Evolutionary conservation across 352 stramenopile species (phyloP), one percentile per base, ranked within the genome.

Genomic region (Phytophthora multivora): DNA sequence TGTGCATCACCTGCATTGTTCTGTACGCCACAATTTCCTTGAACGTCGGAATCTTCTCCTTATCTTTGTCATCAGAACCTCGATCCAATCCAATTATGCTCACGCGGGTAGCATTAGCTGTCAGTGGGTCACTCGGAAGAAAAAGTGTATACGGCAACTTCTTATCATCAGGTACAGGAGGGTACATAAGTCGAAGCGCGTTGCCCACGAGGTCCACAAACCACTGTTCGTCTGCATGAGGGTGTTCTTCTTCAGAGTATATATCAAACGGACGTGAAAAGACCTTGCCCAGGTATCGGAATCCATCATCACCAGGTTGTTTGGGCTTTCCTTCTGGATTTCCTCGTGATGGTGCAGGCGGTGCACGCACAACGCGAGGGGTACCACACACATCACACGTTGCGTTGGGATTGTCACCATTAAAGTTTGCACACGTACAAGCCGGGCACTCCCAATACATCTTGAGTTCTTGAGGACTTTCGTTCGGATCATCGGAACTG

Each of bases 21-120:
- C 97, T 83, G 54, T 97, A 98, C 5, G 98, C 94, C 13, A 99
- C 78, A 39, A 99, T 90, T 77, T 99, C 97, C 63, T 99, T 99
- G 45, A 99, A 93, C 0, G 96, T 99, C 19, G 75, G 59, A 30
- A 94, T 78, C 41, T 88, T 89, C 26, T 95, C 82, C 15, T 79
- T 83, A 26, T 91, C 82, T 52, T 90, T 90, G 33, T 92, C 85
- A 58, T 89, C 86, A 16, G 73, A 79, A 3, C 85, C 82, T 57
- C 83, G 62, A 28, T 95, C 84, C 9, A 90, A 69, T 0, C 82
- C 88, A 25, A 96, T 66, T 13, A 95, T 54, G 18, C 67, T 69
- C 6, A 95, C 82, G 2, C 68, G 54, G 23, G 50, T 74, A n/a
- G 83, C 75, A 46, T 69, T 69, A n/a, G 68, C 60, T 30, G 63